These are phyloP conservation scores for Termitomyces heimii DNA, from an alignment of 768 basidiomycete genomes.

Conservation along the genomic window DNA sequence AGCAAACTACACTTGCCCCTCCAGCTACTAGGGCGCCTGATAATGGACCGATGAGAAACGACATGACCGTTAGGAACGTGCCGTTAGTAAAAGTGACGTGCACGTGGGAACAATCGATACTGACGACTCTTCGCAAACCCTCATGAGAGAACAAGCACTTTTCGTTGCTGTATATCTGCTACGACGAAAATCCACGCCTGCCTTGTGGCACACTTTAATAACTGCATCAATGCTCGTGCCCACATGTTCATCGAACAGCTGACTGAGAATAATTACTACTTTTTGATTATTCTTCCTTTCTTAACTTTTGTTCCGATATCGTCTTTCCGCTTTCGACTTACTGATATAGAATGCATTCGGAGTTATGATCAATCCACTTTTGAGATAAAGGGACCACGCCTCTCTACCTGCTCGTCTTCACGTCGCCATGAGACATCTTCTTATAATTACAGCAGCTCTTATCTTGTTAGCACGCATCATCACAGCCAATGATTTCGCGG, in stretches of 20 bases:
- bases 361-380: background rate
- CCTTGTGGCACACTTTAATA: background rate
- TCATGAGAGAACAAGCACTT: background rate
- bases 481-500: constrained; percentile 20
- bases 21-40: constrained; percentile 66
- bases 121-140: background rate
- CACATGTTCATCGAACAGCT: background rate
- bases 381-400: background rate
- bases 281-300: no score
- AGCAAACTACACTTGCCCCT: constrained; percentile 37
- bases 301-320: background rate
- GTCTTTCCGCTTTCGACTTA: background rate
- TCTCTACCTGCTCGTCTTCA: background rate
- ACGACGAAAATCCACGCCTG: background rate
- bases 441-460: constrained; percentile 1
- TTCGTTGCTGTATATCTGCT: background rate
- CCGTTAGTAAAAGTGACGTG: background rate
- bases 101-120: constrained; percentile 3
- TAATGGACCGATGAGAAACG: constrained; percentile 58
- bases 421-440: constrained; percentile 3
- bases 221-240: no score
- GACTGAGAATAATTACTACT: background rate
- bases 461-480: constrained; percentile 6
- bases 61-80: constrained; percentile 32
- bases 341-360: background rate